Evolutionary conservation across 805 yeast genomes (phyloP), one percentile per base, ranked within the genome.

Genomic region (Starmerella floricola): DNA sequence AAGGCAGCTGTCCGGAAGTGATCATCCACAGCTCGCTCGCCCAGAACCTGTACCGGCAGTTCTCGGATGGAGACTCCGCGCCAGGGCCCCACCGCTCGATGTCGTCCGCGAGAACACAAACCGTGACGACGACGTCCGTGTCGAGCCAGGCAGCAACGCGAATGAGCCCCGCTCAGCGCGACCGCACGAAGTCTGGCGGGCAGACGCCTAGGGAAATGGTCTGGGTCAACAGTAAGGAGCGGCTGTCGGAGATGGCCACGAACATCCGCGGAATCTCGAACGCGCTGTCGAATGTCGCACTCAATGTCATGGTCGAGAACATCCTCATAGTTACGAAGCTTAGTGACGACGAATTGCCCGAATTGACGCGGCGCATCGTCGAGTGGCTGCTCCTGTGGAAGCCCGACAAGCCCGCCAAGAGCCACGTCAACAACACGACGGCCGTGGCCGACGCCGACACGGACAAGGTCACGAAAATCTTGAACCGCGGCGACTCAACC

Each of bases 221-320:
- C 19, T 46, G 51, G 43, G 57, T 54, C 13, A 55, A 53, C 32
- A 44, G 49, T 45, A 54, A 54, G 38, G 57, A 54, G 43, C 52
- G 55, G 15, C 50, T 54, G 16, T 41, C 49, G 27, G 55, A 53
- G 42, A 53, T 54, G 52, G 58, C 55, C 36, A 52, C 55, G 26
- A 51, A 51, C 43, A 52, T 54, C 21, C 54, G 58, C 26, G 58
- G 58, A 31, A 53, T 54, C 31, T 49, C 54, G 34, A 52, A 48
- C 35, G 55, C 58, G 13, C 49, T 54, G 30, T 24, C 49, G 17
- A 50, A 50, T 30, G 55, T 54, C 11, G 48, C 55, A 19, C 46
- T 54, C 21, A 49, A 53, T n/a, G 48, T 54, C 30, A 34, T 39
- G 20, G 56, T 54, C 15, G 42, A 46, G 36, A 39, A 47, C 30